A percentile compares a stretch with the other conserved stretches of the same genome.
Evolutionary conservation across 1,139 yeast genomes (phyloP).

Genomic region (Pichia sp.): DNA sequence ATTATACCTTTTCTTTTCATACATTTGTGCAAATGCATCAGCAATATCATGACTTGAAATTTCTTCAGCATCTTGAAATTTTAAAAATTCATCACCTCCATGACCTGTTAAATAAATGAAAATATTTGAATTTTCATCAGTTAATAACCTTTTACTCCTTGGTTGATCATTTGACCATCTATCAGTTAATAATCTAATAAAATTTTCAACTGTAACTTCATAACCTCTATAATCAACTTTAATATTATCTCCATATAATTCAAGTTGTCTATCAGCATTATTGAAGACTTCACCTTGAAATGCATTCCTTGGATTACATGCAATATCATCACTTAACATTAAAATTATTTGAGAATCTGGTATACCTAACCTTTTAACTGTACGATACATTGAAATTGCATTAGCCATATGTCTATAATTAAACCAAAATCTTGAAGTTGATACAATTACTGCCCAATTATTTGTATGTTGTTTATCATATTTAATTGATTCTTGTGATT

Average conservation of each 20-base stretch:
- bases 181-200: slow-evolving; percentile 81
- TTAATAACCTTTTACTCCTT: slow-evolving; percentile 76
- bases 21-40: slow-evolving; percentile 95
- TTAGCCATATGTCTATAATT: slow-evolving; percentile 97
- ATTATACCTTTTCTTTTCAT: slow-evolving; percentile 88
- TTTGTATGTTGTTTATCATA: slow-evolving; percentile 50
- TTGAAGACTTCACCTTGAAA: slow-evolving; percentile 96
- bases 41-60: slow-evolving; percentile 94
- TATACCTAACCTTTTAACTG: slow-evolving; percentile 90
- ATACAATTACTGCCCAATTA: slow-evolving; percentile 92
- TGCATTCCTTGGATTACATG: slow-evolving; percentile 92
- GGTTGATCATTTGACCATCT: slow-evolving; percentile 95
- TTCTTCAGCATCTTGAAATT: slow-evolving; percentile 97
- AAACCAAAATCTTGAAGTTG: slow-evolving; percentile 97
- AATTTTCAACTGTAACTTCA: slow-evolving; percentile 96
- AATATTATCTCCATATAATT: slow-evolving; percentile 85
- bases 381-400: slow-evolving; percentile 86
- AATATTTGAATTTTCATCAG: slow-evolving; percentile 91
- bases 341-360: slow-evolving; percentile 96
- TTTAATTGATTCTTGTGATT: not conserved
- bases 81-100: slow-evolving; percentile 95
- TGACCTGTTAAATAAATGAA: slow-evolving; percentile 96
- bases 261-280: slow-evolving; percentile 89
- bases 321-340: slow-evolving; percentile 95
- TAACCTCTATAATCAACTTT: slow-evolving; percentile 97